Evolutionary conservation across 768 basidiomycete species (phyloP).

Genomic region (Russula virescens): DNA sequence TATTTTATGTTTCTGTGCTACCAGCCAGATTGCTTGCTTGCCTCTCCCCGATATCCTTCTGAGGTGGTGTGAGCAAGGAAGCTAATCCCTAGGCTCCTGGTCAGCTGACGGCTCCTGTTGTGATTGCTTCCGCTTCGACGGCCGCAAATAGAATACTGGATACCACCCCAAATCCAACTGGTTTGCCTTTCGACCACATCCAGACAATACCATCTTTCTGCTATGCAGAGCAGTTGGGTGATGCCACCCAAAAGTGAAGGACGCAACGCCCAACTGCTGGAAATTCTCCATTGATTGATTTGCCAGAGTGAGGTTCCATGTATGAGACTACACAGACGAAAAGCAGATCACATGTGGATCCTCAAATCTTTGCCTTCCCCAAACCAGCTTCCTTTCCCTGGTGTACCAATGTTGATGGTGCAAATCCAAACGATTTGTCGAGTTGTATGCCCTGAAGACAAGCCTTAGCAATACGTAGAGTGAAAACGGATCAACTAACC

Average conservation of each 20-base stretch:
- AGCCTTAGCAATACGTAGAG: not conserved
- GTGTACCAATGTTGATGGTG: slow-evolving; percentile 77
- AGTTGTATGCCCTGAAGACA: slow-evolving; percentile 52
- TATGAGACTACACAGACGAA: not conserved
- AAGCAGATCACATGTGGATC: not conserved
- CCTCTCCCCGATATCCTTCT: too few species aligned
- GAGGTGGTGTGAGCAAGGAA: too few species aligned
- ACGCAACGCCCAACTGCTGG: not conserved
- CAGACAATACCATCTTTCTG: not conserved
- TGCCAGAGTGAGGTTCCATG: not conserved
- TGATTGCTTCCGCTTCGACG: too few species aligned
- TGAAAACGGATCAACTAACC: slow-evolving; percentile 37
- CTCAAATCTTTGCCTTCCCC: slow-evolving; percentile 58
- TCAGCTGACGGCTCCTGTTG: too few species aligned
- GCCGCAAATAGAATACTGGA: too few species aligned
- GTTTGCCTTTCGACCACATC: too few species aligned
- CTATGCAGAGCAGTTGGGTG: not conserved
- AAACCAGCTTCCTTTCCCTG: slow-evolving; percentile 61
- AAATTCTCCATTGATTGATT: not conserved
- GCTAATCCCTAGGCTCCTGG: too few species aligned
- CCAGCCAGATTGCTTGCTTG: too few species aligned
- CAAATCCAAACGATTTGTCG: slow-evolving; percentile 76
- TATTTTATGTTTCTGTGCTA: too few species aligned
- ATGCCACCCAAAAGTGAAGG: not conserved
- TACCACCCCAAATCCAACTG: too few species aligned